Conservation (phyloP, 2,329 filamentous ascomycete species). For the Exophiala mesophila region DNA sequence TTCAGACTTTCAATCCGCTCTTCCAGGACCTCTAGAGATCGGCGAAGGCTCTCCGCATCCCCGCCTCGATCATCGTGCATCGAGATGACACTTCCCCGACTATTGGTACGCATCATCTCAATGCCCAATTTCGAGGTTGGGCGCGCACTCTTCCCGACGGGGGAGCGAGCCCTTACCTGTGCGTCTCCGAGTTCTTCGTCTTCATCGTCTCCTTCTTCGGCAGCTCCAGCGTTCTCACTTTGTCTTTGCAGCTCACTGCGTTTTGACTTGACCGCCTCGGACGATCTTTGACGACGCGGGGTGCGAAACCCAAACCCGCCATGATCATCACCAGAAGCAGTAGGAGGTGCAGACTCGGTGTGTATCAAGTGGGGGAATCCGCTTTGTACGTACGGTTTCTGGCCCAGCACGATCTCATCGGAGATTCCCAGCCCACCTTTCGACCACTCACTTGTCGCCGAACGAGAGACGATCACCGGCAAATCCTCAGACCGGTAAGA, state of each 20-base stretch:
- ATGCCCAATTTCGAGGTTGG: slow-evolving; percentile 86
- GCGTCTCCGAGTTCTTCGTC: slow-evolving; percentile 76
- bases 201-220: slow-evolving; percentile 89
- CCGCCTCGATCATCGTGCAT: slow-evolving; percentile 39
- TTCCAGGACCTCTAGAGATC: slow-evolving; percentile 31
- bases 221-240: slow-evolving; percentile 58
- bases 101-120: slow-evolving; percentile 97
- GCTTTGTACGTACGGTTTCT: slow-evolving; percentile 37
- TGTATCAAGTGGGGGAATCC: slow-evolving; percentile 53
- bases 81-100: slow-evolving; percentile 70
- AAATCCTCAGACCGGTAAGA: slow-evolving; percentile 73
- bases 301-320: slow-evolving; percentile 35
- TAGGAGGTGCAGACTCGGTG: slow-evolving; percentile 59
- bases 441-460: slow-evolving; percentile 69
- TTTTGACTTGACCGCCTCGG: slow-evolving; percentile 69
- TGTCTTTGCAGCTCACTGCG: slow-evolving; percentile 70
- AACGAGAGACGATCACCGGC: slow-evolving; percentile 68
- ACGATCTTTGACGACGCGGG: slow-evolving; percentile 60
- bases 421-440: slow-evolving; percentile 75
- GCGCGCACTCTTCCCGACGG: slow-evolving; percentile 49
- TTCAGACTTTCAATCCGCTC: slow-evolving; percentile 27
- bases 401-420: slow-evolving; percentile 49
- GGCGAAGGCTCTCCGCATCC: slow-evolving; percentile 26
- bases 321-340: slow-evolving; percentile 50
- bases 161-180: slow-evolving; percentile 48